Conservation (phyloP, 257 asterid species). For the Solanum pinnatisectum region DNA sequence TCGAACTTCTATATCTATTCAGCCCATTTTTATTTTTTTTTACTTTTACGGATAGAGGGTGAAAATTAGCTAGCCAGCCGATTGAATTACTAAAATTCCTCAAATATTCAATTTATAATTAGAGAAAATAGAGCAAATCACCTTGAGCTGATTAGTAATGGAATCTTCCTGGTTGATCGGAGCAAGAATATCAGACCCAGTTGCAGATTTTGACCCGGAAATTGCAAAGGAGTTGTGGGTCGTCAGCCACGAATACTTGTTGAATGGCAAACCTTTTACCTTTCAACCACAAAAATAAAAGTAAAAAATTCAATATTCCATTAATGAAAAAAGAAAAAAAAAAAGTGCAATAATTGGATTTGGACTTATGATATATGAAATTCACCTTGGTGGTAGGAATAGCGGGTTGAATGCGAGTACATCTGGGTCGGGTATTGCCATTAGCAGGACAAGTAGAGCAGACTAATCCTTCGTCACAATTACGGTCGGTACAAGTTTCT, state of each 20-base stretch:
- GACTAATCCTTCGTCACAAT: conserved; percentile 50
- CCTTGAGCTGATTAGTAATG: conserved; percentile 54
- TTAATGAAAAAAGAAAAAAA: background rate
- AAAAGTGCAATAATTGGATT: background rate
- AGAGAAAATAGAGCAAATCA: background rate
- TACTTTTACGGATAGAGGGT: too few relatives aligned
- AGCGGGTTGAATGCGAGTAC: conserved; percentile 57
- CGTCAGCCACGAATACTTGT: conserved; percentile 74
- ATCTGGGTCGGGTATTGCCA: conserved; percentile 74
- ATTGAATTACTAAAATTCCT: background rate
- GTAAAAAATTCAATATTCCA: background rate
- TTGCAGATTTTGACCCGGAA: conserved; percentile 38
- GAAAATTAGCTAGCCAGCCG: background rate
- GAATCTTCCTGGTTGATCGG: conserved; percentile 82
- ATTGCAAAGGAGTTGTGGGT: conserved; percentile 77
- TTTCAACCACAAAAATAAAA: conserved; percentile 1
- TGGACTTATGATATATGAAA: background rate
- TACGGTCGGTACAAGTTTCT: conserved; percentile 50
- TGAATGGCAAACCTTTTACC: conserved; percentile 55
- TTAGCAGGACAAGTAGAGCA: conserved; percentile 61
- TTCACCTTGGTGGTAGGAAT: conserved; percentile 52
- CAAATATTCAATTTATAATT: background rate
- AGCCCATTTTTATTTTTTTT: too few relatives aligned
- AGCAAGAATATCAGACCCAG: conserved; percentile 51
- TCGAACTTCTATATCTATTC: background rate